These are phyloP conservation scores for Boletus sensibilis DNA, from an alignment of 768 basidiomycete species.

Conservation along the genomic window DNA sequence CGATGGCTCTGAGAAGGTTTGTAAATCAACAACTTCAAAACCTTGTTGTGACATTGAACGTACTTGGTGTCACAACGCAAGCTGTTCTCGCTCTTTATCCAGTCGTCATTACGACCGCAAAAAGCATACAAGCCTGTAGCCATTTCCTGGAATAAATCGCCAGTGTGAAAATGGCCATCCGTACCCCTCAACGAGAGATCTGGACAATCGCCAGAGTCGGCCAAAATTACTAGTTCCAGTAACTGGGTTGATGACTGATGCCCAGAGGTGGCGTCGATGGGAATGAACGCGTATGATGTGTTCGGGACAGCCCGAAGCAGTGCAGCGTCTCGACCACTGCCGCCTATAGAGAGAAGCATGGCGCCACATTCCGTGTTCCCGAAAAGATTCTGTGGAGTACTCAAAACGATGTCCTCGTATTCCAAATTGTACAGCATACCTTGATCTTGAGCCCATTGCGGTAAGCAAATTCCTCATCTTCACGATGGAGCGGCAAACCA, in stretches of 20 bases:
- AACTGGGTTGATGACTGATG: conserved; percentile 57
- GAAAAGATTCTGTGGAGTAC: conserved; percentile 59
- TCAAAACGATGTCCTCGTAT: conserved; percentile 22
- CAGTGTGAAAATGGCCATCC: conserved; percentile 78
- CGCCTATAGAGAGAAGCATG: conserved; percentile 62
- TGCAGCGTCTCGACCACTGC: conserved; percentile 47
- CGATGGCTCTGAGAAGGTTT: conserved; percentile 53
- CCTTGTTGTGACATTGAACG: conserved; percentile 13
- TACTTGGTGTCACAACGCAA: conserved; percentile 75
- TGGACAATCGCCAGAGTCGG: conserved; percentile 69
- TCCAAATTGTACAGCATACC: conserved; percentile 40
- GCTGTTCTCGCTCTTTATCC: conserved; percentile 82
- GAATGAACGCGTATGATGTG: conserved; percentile 65
- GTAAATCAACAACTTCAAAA: conserved; percentile 7
- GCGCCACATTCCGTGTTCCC: conserved; percentile 81
- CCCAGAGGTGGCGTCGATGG: conserved; percentile 45
- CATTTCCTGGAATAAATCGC: conserved; percentile 74
- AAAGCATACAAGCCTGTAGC: conserved; percentile 57
- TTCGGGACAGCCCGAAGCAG: conserved; percentile 59
- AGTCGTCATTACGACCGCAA: conserved; percentile 77
- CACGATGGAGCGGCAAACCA: conserved; percentile 60
- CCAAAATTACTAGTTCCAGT: conserved; percentile 67
- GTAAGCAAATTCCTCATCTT: conserved; percentile 73
- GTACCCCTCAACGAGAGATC: conserved; percentile 51
- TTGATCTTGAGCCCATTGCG: conserved; percentile 60